Percentiles rank a stretch among this genome's conserved stretches.
Evolutionary conservation across 2,329 filamentous ascomycete species (phyloP).

Genomic region (Beauveria scarabaeidicola): DNA sequence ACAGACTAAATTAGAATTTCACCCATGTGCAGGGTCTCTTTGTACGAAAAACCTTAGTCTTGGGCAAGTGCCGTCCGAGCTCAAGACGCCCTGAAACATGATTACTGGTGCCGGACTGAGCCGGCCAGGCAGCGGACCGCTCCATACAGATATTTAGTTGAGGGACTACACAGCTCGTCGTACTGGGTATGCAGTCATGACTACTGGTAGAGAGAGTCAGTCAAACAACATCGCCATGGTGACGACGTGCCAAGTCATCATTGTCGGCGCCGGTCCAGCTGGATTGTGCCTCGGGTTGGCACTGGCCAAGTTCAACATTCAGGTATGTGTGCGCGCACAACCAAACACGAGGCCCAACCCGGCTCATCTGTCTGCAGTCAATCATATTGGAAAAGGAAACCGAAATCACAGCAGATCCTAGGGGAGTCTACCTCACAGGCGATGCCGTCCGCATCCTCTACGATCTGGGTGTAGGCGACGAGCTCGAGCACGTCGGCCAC

Average conservation of each 20-base stretch:
- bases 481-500: slow-evolving; percentile 1
- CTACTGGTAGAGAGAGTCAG: no score
- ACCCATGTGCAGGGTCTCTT: no score
- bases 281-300: not conserved
- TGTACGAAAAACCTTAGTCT: no score
- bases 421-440: slow-evolving; percentile 23
- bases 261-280: not conserved
- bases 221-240: not conserved
- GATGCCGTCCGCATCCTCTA: slow-evolving; percentile 22
- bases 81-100: not conserved
- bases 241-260: not conserved
- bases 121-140: no score
- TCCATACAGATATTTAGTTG: not conserved
- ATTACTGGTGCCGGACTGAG: not conserved
- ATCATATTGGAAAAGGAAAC: slow-evolving; percentile 21
- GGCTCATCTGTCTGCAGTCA: slow-evolving; percentile 7
- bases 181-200: not conserved
- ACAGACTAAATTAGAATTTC: no score
- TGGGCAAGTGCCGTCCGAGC: not conserved
- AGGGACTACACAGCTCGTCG: not conserved
- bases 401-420: slow-evolving; percentile 20
- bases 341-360: not conserved
- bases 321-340: not conserved
- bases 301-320: not conserved
- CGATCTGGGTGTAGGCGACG: slow-evolving; percentile 17